phyloP scores from a whole-genome alignment of 2,329 filamentous ascomycete species.

The Paraphaeosphaeria sporulosa region DNA sequence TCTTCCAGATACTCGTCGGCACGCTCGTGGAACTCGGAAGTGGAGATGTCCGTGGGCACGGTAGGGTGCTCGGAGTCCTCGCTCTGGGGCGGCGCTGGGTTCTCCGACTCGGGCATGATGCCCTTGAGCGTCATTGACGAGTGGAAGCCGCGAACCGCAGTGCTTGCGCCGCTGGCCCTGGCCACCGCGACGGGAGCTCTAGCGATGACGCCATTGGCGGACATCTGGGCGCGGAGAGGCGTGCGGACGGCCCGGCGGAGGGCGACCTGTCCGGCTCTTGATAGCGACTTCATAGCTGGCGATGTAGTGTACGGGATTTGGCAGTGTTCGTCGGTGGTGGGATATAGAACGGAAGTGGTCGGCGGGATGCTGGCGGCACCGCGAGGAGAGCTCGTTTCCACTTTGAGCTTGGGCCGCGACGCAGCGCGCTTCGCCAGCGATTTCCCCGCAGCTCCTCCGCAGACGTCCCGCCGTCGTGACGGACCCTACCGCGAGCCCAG shows the following conservation, averaged over 20 bases:
- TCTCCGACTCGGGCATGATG: slow-evolving; percentile 56
- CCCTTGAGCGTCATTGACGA: slow-evolving; percentile 35
- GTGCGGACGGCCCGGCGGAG: slow-evolving; percentile 33
- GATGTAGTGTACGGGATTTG: slow-evolving; percentile 2
- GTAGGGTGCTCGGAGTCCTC: slow-evolving; percentile 48
- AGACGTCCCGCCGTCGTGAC: slow-evolving; percentile 8
- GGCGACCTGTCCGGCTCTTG: slow-evolving; percentile 27
- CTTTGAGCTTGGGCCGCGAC: slow-evolving; percentile 17
- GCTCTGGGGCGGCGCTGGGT: slow-evolving; percentile 45
- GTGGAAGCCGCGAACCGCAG: slow-evolving; percentile 34
- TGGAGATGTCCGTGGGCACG: slow-evolving; percentile 70
- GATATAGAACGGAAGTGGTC: slow-evolving; percentile 9
- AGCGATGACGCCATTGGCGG: slow-evolving; percentile 37
- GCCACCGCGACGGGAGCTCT: slow-evolving; percentile 21
- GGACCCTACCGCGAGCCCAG: not conserved
- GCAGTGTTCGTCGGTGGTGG: slow-evolving; percentile 2
- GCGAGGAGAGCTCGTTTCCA: slow-evolving; percentile 19
- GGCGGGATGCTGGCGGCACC: slow-evolving; percentile 8
- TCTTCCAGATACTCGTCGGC: slow-evolving; percentile 77
- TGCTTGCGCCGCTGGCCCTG: slow-evolving; percentile 13
- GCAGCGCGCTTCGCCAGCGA: not conserved
- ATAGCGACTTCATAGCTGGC: slow-evolving; percentile 33
- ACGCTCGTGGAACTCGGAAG: slow-evolving; percentile 76
- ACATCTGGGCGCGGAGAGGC: slow-evolving; percentile 29
- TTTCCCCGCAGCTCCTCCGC: slow-evolving; percentile 16